These are phyloP conservation scores for Apophysomyces ossiformis DNA, from an alignment of 371 early-diverging fungal genomes.

Conservation along the genomic window DNA sequence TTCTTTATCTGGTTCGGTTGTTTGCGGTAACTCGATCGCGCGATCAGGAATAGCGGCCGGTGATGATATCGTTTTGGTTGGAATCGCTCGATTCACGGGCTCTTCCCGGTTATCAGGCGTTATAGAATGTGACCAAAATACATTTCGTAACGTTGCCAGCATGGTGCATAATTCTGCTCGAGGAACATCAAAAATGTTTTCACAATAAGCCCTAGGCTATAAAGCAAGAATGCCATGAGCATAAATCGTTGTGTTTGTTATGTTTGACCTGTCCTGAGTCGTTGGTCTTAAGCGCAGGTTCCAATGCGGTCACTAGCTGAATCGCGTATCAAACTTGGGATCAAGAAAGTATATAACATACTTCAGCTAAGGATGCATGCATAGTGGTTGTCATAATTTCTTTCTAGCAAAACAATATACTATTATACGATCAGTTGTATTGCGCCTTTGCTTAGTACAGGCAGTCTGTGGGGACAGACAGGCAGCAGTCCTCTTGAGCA, in stretches of 20 bases:
- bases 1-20: background rate
- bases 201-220: constrained; percentile 4
- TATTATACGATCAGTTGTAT: too few species aligned
- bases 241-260: background rate
- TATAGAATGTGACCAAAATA: constrained; percentile 5
- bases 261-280: background rate
- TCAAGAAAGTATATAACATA: background rate
- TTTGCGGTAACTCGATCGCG: background rate
- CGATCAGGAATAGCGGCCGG: background rate
- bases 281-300: background rate
- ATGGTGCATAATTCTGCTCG: constrained; percentile 6
- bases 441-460: too few species aligned
- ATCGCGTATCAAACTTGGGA: background rate
- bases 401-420: too few species aligned
- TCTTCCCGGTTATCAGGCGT: background rate
- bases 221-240: background rate
- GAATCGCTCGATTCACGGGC: background rate
- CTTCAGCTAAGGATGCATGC: background rate
- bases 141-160: constrained; percentile 6
- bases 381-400: background rate
- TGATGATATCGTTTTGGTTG: background rate
- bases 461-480: too few species aligned
- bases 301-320: background rate
- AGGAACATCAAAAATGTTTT: constrained; percentile 17
- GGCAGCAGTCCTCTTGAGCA: too few species aligned